Evolutionary conservation across 768 basidiomycete species (phyloP), one percentile per base, ranked within the genome.

Genomic region (Hypholoma sublateritium): DNA sequence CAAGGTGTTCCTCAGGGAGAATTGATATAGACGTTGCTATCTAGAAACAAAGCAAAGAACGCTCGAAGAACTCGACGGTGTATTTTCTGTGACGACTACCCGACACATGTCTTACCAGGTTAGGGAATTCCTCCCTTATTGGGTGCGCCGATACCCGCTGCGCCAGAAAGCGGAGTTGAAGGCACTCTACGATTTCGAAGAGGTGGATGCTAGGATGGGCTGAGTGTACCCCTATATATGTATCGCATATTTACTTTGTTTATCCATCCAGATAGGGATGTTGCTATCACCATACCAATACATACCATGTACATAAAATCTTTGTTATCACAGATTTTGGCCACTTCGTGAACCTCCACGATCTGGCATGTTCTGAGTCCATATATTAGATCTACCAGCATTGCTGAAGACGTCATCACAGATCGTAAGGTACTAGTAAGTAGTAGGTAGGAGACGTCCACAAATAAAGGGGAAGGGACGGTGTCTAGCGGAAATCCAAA

Each of bases 41-140:
- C 56, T 61, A 75, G 80, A 80, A 77, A 78, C 81, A 13, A 79
- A 81, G 62, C 79, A 81, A 67, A 71, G 79, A 11, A 83, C 81
- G 1, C 69, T 85, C 5, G 77, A 80, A 61, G 75, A 80, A 65
- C 73, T 79, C 4, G 80, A 82, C 56, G 77, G 80, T 50, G 77
- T 81, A 32, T 81, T 81, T 44, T 79, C 80, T 11, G 80, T 85
- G 2, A 80, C 82, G 6, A 80, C 76, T 0, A 62, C 68, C 19
- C 73, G 66, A 46, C 80, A 82, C 59, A 69, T 70, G 0, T 59
- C 66, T 1, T 85, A 84, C 59, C 81, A 83, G 58, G 37, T 72
- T 24, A 70, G 63, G 43, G 70, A 65, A 13, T 77, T 74, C 71
- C 62, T 83, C n/a, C 81, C 81, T 0, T 82, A 80, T 66, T 84